Conservation (phyloP, 2,329 filamentous ascomycete species). For the Xylariaceae sp. region DNA sequence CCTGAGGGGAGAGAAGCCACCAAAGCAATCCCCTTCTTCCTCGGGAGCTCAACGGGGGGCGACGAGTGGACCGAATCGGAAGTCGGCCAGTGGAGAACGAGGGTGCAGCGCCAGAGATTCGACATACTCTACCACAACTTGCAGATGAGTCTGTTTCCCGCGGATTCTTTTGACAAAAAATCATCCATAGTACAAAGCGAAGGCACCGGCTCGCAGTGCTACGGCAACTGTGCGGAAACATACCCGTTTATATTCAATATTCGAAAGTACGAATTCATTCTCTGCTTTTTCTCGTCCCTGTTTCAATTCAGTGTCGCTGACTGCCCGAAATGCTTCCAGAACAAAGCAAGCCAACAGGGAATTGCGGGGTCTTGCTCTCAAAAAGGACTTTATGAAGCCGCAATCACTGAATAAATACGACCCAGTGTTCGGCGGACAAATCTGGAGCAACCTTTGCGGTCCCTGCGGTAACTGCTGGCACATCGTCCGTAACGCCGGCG, state of each 20-base stretch:
- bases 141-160: neutral
- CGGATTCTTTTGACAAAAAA: neutral
- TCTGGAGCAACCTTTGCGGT: neutral
- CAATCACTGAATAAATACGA: neutral
- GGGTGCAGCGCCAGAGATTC: neutral
- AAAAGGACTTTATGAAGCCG: neutral
- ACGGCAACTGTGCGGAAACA: slow-evolving; percentile 4
- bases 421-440: neutral
- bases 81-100: neutral
- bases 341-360: neutral
- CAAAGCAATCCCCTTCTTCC: neutral
- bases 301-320: neutral
- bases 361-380: neutral
- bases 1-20: neutral
- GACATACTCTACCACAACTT: neutral
- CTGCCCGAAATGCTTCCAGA: neutral
- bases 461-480: neutral
- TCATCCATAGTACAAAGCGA: no score
- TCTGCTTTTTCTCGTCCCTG: neutral
- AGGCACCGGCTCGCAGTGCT: neutral
- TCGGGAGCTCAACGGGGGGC: neutral
- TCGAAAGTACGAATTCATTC: neutral
- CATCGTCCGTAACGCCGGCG: neutral
- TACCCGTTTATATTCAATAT: slow-evolving; percentile 2
- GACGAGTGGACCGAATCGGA: neutral